Conservation (phyloP, 179 eudicot genomes). For the Kewa caespitosa region DNA sequence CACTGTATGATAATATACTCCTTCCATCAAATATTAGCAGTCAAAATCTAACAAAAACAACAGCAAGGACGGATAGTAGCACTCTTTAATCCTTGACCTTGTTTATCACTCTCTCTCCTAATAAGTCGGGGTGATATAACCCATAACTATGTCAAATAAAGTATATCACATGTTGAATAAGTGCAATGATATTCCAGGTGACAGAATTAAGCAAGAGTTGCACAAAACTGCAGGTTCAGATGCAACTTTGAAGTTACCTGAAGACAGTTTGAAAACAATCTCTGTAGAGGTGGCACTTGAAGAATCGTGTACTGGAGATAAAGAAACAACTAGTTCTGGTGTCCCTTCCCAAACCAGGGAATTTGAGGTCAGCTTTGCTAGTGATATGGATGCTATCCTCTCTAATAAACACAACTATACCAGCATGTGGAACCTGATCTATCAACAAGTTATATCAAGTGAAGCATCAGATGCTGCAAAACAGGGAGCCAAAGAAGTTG, state of each 20-base stretch:
- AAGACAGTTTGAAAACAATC: conserved; percentile 6
- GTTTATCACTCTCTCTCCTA: not conserved
- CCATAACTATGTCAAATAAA: too few species aligned
- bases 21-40: too few species aligned
- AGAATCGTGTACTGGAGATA: conserved; percentile 16
- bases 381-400: conserved; percentile 27
- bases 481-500: conserved; percentile 16
- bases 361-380: conserved; percentile 23
- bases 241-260: conserved; percentile 13
- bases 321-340: conserved; percentile 6
- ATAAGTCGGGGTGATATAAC: not conserved
- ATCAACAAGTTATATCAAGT: conserved; percentile 57
- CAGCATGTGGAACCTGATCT: conserved; percentile 77
- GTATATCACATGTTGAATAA: conserved; percentile 6
- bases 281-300: conserved; percentile 15
- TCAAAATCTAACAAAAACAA: too few species aligned
- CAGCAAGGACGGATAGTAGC: too few species aligned
- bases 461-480: conserved; percentile 23
- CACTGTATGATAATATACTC: too few species aligned
- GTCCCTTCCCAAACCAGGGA: conserved; percentile 13
- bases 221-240: conserved; percentile 12
- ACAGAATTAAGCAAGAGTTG: conserved; percentile 6
- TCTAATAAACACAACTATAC: conserved; percentile 51
- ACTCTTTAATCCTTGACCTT: too few species aligned
- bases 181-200: conserved; percentile 18